These are phyloP conservation scores for Vaccinium darrowii DNA, from an alignment of 148 eudicot genomes.

Conservation along the genomic window DNA sequence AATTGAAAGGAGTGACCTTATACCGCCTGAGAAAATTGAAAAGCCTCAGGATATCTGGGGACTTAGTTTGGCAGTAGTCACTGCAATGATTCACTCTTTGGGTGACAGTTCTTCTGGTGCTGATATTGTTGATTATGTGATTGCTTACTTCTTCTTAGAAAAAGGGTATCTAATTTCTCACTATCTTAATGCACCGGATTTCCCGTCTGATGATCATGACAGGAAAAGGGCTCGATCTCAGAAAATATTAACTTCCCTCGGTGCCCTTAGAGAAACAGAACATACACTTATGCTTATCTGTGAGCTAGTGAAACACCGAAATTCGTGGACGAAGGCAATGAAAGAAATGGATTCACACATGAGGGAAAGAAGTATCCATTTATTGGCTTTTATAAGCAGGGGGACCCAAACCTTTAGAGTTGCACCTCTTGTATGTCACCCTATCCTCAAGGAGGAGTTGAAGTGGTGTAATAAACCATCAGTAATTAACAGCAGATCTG, in stretches of 20 bases:
- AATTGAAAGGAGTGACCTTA: slow-evolving; percentile 28
- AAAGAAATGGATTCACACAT: slow-evolving; percentile 69
- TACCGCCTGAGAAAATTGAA: slow-evolving; percentile 35
- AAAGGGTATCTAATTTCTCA: slow-evolving; percentile 56
- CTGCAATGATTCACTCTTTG: slow-evolving; percentile 68
- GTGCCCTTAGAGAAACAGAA: slow-evolving; percentile 70
- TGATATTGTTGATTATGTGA: slow-evolving; percentile 62
- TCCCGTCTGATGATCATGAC: slow-evolving; percentile 53
- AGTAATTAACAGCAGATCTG: slow-evolving; percentile 60
- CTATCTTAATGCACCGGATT: slow-evolving; percentile 71
- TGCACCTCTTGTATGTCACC: slow-evolving; percentile 63
- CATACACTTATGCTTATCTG: slow-evolving; percentile 70
- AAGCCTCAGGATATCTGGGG: slow-evolving; percentile 73
- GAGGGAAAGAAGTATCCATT: slow-evolving; percentile 82
- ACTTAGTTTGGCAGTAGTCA: slow-evolving; percentile 70
- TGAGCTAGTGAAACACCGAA: slow-evolving; percentile 61
- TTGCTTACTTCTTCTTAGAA: slow-evolving; percentile 65
- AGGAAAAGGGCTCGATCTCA: slow-evolving; percentile 75
- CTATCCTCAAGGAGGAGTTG: slow-evolving; percentile 66
- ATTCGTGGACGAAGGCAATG: slow-evolving; percentile 71
- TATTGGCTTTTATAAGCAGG: slow-evolving; percentile 82
- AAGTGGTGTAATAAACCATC: slow-evolving; percentile 56
- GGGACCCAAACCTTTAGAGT: slow-evolving; percentile 44
- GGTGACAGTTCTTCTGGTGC: slow-evolving; percentile 56
- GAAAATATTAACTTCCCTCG: slow-evolving; percentile 51